Percentiles rank a stretch among this genome's conserved stretches.
phyloP scores from a whole-genome alignment of 148 eudicot species.

The Vaccinium vitisidaea region DNA sequence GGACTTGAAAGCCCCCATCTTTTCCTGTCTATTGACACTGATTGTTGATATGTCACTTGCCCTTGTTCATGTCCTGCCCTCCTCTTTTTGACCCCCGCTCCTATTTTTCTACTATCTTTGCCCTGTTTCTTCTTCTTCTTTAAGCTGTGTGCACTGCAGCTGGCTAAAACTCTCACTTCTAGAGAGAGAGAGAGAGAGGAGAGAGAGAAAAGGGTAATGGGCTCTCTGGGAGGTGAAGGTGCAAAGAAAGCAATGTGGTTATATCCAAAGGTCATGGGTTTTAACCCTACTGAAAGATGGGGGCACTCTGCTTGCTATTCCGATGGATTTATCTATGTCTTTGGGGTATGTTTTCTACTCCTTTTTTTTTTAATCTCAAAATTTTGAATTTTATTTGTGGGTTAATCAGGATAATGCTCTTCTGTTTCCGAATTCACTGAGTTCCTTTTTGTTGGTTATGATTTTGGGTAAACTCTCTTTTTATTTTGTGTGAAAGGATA shows the following conservation, averaged over 20 bases:
- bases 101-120: not conserved
- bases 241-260: constrained; percentile 77
- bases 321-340: constrained; percentile 68
- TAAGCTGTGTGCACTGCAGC: constrained; percentile 4
- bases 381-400: not conserved
- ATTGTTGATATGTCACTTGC: constrained; percentile 49
- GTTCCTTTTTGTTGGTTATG: not conserved
- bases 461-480: not conserved
- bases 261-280: constrained; percentile 62
- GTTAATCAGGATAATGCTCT: not conserved
- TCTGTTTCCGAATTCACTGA: not conserved
- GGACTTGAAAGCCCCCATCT: constrained; percentile 93
- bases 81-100: not conserved
- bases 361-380: not conserved
- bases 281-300: constrained; percentile 90
- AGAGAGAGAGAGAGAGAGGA: not conserved
- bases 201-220: constrained; percentile 33
- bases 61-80: constrained; percentile 35
- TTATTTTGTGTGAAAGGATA: constrained; percentile 12
- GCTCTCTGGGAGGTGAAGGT: constrained; percentile 49
- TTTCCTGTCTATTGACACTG: constrained; percentile 76
- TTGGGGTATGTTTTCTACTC: constrained; percentile 56
- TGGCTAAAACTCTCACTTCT: not conserved
- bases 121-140: constrained; percentile 16
- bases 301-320: constrained; percentile 86